Conservation (phyloP, 75 land plant genomes). For the Larix kaempferi region DNA sequence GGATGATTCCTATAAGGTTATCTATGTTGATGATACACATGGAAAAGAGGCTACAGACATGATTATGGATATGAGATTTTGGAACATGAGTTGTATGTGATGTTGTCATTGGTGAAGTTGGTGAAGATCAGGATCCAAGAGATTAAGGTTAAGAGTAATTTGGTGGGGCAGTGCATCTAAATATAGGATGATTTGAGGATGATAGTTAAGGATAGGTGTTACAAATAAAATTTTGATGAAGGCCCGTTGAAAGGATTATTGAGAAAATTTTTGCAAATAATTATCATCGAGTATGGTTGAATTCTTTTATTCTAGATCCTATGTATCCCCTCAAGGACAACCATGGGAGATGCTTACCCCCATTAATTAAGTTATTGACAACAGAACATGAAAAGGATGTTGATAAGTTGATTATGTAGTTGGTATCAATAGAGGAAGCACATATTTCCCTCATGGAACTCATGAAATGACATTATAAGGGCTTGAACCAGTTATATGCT, state of each 20-base stretch:
- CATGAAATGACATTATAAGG: conserved; percentile 93
- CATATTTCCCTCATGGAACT: conserved; percentile 95
- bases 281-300: conserved; percentile 93
- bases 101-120: conserved; percentile 53
- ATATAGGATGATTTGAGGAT: conserved; percentile 63
- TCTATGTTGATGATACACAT: conserved; percentile 43
- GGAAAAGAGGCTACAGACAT: conserved; percentile 63
- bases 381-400: conserved; percentile 93
- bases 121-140: conserved; percentile 55
- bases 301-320: conserved; percentile 81
- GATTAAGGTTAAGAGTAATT: conserved; percentile 76
- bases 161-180: conserved; percentile 85
- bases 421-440: conserved; percentile 82
- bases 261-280: conserved; percentile 75
- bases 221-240: conserved; percentile 36
- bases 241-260: conserved; percentile 47
- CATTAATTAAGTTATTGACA: conserved; percentile 70
- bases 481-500: conserved; percentile 88
- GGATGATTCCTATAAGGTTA: conserved; percentile 67
- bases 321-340: conserved; percentile 68
- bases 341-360: conserved; percentile 85
- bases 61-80: conserved; percentile 52
- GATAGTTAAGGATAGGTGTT: conserved; percentile 77
- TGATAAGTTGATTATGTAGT: conserved; percentile 67
- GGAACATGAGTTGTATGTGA: conserved; percentile 83